phyloP scores from a whole-genome alignment of 2,329 filamentous ascomycete genomes.

The Cercospora citrullina region DNA sequence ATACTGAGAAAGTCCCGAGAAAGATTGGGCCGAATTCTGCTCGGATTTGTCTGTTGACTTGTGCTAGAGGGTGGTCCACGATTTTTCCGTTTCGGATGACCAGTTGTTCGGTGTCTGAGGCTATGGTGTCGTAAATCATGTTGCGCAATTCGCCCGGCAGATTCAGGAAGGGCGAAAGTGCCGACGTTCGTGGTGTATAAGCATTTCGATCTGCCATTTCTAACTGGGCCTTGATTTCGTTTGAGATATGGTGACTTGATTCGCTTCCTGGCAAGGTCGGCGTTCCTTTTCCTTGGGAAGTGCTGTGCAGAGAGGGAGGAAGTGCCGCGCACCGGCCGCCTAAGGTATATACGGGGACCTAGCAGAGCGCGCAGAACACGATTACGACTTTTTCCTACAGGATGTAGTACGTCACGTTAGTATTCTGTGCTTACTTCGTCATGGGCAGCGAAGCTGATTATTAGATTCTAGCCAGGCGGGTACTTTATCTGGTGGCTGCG shows the following conservation, averaged over 20 bases:
- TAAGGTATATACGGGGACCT: not conserved
- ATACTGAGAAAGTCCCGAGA: not conserved
- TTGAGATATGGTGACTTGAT: not conserved
- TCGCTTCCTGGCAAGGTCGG: not conserved
- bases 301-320: not conserved
- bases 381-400: not conserved
- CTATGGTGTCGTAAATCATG: constrained; percentile 30
- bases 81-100: constrained; percentile 17
- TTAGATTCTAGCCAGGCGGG: not conserved
- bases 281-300: not conserved
- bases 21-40: constrained; percentile 19
- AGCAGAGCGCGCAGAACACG: not conserved
- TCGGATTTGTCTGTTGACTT: constrained; percentile 18
- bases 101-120: constrained; percentile 13
- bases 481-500: constrained; percentile 3
- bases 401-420: constrained; percentile 9
- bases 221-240: not conserved
- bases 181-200: not conserved
- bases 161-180: constrained; percentile 15
- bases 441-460: not conserved
- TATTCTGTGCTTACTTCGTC: not conserved
- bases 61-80: constrained; percentile 15
- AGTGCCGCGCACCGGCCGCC: not conserved
- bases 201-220: not conserved
- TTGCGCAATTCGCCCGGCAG: constrained; percentile 31